These are phyloP conservation scores for Pseudonitzschia pungens DNA, from an alignment of 108 stramenopile species.

Conservation along the genomic window DNA sequence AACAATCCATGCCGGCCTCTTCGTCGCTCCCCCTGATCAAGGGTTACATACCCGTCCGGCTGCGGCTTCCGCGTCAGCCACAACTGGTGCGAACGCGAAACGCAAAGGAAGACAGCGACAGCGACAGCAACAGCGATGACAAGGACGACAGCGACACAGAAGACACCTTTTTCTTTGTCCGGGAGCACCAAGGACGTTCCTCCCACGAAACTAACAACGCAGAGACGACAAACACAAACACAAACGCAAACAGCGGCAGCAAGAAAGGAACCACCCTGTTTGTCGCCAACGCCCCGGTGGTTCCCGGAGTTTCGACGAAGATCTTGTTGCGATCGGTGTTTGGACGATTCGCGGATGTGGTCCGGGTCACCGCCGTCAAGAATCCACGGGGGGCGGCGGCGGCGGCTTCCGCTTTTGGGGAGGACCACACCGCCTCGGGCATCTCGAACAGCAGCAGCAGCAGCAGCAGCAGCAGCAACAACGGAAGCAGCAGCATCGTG, in stretches of 20 bases:
- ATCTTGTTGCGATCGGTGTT: constrained; percentile 63
- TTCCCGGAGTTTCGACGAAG: constrained; percentile 65
- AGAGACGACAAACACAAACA: no score
- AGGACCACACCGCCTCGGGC: neutral
- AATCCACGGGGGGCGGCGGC: constrained; percentile 55
- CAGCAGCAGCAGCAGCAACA: neutral
- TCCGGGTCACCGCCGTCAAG: constrained; percentile 68
- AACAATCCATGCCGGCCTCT: neutral
- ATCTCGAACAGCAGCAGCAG: neutral
- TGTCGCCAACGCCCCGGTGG: constrained; percentile 77
- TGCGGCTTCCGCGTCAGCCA: constrained; percentile 45
- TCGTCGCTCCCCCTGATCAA: constrained; percentile 52
- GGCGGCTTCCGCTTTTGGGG: neutral
- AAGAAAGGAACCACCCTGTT: constrained; percentile 64
- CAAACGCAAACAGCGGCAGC: neutral
- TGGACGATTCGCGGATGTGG: constrained; percentile 67
- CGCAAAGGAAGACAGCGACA: neutral
- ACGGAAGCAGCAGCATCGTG: neutral
- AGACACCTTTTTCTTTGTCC: constrained; percentile 74
- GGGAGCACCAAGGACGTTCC: constrained; percentile 57
- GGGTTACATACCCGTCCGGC: constrained; percentile 80
- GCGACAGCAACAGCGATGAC: neutral
- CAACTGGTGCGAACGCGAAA: neutral
- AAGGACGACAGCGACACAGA: constrained; percentile 25
- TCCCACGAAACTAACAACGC: constrained; percentile 8